phyloP scores from a whole-genome alignment of 1,284 basidiomycete genomes.

The Ganoderma lingzhi region DNA sequence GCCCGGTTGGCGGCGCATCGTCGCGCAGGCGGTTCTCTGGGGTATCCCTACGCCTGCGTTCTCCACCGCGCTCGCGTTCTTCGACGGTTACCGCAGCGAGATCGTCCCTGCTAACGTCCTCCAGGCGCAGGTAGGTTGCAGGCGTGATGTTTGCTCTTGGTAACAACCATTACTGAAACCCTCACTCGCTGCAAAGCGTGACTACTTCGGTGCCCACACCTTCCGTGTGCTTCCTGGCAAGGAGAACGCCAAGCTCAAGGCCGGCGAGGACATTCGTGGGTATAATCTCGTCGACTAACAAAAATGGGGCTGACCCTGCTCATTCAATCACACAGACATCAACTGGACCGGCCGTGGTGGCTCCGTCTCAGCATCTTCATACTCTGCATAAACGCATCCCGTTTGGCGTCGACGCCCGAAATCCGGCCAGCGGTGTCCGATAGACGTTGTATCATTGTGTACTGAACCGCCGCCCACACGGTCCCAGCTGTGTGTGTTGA shows the following conservation, averaged over 20 bases:
- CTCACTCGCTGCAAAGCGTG: slow-evolving; percentile 65
- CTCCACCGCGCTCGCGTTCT: slow-evolving; percentile 98
- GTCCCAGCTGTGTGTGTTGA: slow-evolving; percentile 14
- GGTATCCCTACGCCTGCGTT: slow-evolving; percentile 97
- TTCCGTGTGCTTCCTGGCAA: slow-evolving; percentile 92
- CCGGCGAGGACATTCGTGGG: slow-evolving; percentile 89
- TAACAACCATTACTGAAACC: not conserved
- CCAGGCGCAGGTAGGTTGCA: slow-evolving; percentile 81
- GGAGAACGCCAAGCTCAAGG: slow-evolving; percentile 84
- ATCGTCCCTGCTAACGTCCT: slow-evolving; percentile 93
- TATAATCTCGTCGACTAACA: slow-evolving; percentile 15
- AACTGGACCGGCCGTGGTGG: slow-evolving; percentile 97
- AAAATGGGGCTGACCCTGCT: slow-evolving; percentile 21
- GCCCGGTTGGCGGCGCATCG: slow-evolving; percentile 97
- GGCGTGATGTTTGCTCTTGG: slow-evolving; percentile 23
- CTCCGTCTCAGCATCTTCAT: slow-evolving; percentile 91
- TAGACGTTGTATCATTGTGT: slow-evolving; percentile 20
- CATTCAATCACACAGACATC: slow-evolving; percentile 59
- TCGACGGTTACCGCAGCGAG: slow-evolving; percentile 96
- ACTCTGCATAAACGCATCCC: slow-evolving; percentile 75
- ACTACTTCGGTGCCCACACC: slow-evolving; percentile 95
- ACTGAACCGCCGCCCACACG: slow-evolving; percentile 13
- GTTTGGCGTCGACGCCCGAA: not conserved
- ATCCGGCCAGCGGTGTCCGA: slow-evolving; percentile 12
- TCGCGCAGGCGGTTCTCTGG: slow-evolving; percentile 97